These are phyloP conservation scores for Panaeolus papilionaceus DNA, from an alignment of 768 basidiomycete genomes.

Conservation along the genomic window DNA sequence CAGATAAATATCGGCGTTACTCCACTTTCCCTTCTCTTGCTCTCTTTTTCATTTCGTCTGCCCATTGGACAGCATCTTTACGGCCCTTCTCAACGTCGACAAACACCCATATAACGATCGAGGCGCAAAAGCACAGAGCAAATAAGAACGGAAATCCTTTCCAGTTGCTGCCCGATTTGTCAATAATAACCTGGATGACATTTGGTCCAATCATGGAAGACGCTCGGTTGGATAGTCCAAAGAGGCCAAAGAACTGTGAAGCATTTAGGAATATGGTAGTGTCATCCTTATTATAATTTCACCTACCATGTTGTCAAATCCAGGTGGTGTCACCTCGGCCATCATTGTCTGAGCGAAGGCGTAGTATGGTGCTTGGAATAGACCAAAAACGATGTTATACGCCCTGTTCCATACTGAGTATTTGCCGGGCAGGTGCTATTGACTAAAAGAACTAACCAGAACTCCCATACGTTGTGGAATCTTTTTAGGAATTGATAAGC, in stretches of 20 bases:
- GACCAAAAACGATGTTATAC: conserved; percentile 80
- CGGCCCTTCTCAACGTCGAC: conserved; percentile 70
- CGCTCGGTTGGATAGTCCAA: conserved; percentile 82
- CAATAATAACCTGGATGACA: conserved; percentile 84
- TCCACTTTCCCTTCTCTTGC: conserved; percentile 21
- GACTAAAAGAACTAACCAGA: conserved; percentile 59
- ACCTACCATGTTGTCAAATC: conserved; percentile 77
- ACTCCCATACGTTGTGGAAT: conserved; percentile 87
- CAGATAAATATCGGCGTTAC: neutral
- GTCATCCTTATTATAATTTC: neutral
- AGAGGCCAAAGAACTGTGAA: conserved; percentile 82
- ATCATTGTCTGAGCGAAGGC: conserved; percentile 89
- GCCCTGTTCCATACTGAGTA: conserved; percentile 49
- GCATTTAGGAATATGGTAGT: neutral
- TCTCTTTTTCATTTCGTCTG: conserved; percentile 37
- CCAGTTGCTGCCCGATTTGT: conserved; percentile 77
- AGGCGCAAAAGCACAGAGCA: conserved; percentile 68
- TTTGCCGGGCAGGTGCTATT: no score
- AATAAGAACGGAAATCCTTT: conserved; percentile 87
- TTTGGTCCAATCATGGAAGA: conserved; percentile 91
- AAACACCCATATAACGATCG: conserved; percentile 79
- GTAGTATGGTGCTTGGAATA: conserved; percentile 89
- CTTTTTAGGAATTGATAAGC: conserved; percentile 11
- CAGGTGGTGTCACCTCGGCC: conserved; percentile 87
- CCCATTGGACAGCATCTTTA: conserved; percentile 66